A percentile compares a stretch with the other conserved stretches of the same genome.
These are phyloP conservation scores for Pseudonitzschia pungens DNA, from an alignment of 108 stramenopile genomes.

Conservation along the genomic window DNA sequence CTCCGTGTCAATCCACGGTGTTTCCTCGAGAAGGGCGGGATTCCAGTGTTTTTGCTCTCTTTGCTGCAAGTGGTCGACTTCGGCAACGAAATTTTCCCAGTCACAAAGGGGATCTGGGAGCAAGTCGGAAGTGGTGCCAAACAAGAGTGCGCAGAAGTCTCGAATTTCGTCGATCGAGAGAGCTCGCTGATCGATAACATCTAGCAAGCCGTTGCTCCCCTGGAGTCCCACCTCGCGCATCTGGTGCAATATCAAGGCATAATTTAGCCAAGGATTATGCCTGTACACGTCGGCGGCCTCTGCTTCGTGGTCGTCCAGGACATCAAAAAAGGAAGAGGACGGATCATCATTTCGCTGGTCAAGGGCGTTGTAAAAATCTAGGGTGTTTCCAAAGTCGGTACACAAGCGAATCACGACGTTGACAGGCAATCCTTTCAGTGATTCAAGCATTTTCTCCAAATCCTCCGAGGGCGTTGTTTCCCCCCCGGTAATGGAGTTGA, in stretches of 20 bases:
- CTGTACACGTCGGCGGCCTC: slow-evolving; percentile 72
- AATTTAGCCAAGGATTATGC: slow-evolving; percentile 74
- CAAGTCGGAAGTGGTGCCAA: slow-evolving; percentile 56
- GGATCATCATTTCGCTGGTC: slow-evolving; percentile 48
- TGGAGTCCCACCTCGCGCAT: slow-evolving; percentile 69
- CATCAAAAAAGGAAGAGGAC: slow-evolving; percentile 69
- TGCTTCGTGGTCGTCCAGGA: slow-evolving; percentile 72
- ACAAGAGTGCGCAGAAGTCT: slow-evolving; percentile 61
- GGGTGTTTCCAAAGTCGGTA: slow-evolving; percentile 68
- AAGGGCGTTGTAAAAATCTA: slow-evolving; percentile 70
- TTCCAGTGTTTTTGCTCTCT: slow-evolving; percentile 45
- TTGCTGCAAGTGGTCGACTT: slow-evolving; percentile 32
- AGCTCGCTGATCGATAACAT: slow-evolving; percentile 71
- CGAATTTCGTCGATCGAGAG: slow-evolving; percentile 62
- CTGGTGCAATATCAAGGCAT: slow-evolving; percentile 64
- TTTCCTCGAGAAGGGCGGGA: slow-evolving; percentile 34
- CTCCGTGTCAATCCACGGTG: slow-evolving; percentile 39
- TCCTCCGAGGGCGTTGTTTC: slow-evolving; percentile 7
- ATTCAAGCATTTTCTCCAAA: slow-evolving; percentile 43
- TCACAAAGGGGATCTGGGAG: slow-evolving; percentile 39
- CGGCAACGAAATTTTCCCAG: slow-evolving; percentile 41
- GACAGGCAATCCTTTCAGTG: slow-evolving; percentile 68
- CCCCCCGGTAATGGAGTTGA: not conserved
- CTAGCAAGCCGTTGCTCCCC: slow-evolving; percentile 52
- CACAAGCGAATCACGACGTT: slow-evolving; percentile 79